Evolutionary conservation across 1,139 yeast genomes (phyloP).

Genomic region (Yamadazyma triangularis): DNA sequence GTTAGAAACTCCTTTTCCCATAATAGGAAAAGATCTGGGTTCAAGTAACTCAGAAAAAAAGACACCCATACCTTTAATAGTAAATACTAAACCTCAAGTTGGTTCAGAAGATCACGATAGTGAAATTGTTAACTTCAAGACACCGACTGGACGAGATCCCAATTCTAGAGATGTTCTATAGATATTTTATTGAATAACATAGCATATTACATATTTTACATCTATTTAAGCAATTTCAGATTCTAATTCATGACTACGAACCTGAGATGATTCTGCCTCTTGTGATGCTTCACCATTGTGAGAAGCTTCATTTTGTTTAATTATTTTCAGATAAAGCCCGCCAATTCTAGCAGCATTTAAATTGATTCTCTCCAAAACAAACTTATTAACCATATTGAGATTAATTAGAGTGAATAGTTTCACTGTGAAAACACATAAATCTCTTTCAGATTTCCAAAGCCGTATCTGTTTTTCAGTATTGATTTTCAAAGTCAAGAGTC

Average conservation of each 20-base stretch:
- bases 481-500: too few relatives aligned
- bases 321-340: slow-evolving; percentile 22
- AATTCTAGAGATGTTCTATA: too few relatives aligned
- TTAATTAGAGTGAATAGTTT: slow-evolving; percentile 46
- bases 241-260: too few relatives aligned
- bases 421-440: slow-evolving; percentile 46
- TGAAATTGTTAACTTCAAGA: slow-evolving; percentile 11
- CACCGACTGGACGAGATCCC: slow-evolving; percentile 5
- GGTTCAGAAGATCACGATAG: slow-evolving; percentile 4
- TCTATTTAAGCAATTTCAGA: too few relatives aligned
- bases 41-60: slow-evolving; percentile 1
- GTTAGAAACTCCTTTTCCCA: slow-evolving; percentile 9
- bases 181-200: too few relatives aligned
- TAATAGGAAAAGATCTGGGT: slow-evolving; percentile 2
- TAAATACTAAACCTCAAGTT: slow-evolving; percentile 10
- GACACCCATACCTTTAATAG: slow-evolving; percentile 7
- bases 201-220: too few relatives aligned
- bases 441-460: slow-evolving; percentile 37
- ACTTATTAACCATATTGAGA: slow-evolving; percentile 30
- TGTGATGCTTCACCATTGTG: too few relatives aligned
- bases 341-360: slow-evolving; percentile 51
- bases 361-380: slow-evolving; percentile 33
- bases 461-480: too few relatives aligned
- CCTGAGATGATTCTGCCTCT: too few relatives aligned
- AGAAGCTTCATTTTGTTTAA: slow-evolving; percentile 14